phyloP scores from a whole-genome alignment of 306 rosid species.

The Prunus kanzakura region DNA sequence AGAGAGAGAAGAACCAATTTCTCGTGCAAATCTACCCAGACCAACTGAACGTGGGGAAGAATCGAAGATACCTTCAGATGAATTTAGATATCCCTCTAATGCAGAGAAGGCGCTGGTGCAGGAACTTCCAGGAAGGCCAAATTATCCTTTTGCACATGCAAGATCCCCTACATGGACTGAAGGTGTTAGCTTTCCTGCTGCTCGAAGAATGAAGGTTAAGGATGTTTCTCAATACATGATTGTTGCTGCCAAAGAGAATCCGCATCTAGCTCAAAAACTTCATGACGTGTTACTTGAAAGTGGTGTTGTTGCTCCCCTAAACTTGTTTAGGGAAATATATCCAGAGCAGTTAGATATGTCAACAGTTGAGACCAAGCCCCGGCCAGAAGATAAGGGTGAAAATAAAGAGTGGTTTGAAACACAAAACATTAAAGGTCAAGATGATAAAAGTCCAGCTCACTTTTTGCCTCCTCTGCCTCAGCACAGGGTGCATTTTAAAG shows the following conservation, averaged over 20 bases:
- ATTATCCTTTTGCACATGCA: constrained; percentile 48
- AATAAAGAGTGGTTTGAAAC: constrained; percentile 31
- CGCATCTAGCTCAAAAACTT: constrained; percentile 85
- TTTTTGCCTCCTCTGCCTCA: constrained; percentile 70
- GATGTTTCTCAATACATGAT: constrained; percentile 97
- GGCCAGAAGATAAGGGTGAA: constrained; percentile 44
- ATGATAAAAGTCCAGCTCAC: constrained; percentile 32
- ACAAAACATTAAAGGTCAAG: constrained; percentile 38
- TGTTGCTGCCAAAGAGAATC: constrained; percentile 95
- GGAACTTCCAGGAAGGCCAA: constrained; percentile 52
- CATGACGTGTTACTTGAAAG: constrained; percentile 91
- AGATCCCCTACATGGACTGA: constrained; percentile 99
- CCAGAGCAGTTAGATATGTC: constrained; percentile 49
- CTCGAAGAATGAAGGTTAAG: constrained; percentile 67
- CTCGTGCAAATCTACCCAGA: constrained; percentile 19
- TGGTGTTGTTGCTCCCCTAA: constrained; percentile 90
- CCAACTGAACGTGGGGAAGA: constrained; percentile 40
- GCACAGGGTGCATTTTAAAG: constrained; percentile 44
- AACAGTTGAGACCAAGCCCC: constrained; percentile 38
- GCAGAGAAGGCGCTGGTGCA: constrained; percentile 39
- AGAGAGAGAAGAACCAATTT: constrained; percentile 21
- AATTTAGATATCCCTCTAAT: constrained; percentile 33
- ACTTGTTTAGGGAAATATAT: constrained; percentile 77
- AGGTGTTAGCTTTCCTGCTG: constrained; percentile 87
- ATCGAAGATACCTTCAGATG: constrained; percentile 27